Base-by-base conservation (phyloP, 495 filamentous ascomycete species). In the Aspergillus nanangensis region DNA sequence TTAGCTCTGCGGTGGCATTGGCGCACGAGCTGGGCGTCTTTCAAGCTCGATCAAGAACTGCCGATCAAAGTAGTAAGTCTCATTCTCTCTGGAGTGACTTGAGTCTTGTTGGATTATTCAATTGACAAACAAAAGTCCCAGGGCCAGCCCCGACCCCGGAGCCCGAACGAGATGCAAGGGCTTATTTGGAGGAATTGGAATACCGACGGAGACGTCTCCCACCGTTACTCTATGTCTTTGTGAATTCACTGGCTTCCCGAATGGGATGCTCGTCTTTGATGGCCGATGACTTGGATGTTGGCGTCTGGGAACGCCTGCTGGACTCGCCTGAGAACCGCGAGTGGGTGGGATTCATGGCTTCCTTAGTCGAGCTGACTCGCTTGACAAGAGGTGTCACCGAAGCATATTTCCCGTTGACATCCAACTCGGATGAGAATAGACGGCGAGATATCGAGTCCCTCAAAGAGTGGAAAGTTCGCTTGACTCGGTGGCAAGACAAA, bases 1-100 rank as follows among this genome's bases (percentile, higher is more conserved):
- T 72, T 31, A 61, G 64, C 22, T 59, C 57, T 37, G 67, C 65
- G 2, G 35, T 70, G 17, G 61, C 63, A 3, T 57, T 72, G 8
- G 61, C 65, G 3, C 64, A 72, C 40, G 69, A 70, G 47, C 52
- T 70, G 2, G 64, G 62, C 1, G 45, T 64, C 4, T 70, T 72
- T 50, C n/a, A n/a, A n/a, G n/a, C n/a, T n/a, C n/a, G n/a, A n/a
- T n/a, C n/a, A n/a, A n/a, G n/a, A n/a, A n/a, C n/a, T n/a, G n/a
- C n/a, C n/a, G n/a, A n/a, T n/a, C n/a, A n/a, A n/a, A n/a, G n/a
- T n/a, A n/a, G n/a, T n/a, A n/a, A n/a, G n/a, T n/a, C n/a, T n/a
- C n/a, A n/a, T n/a, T n/a, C n/a, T n/a, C n/a, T n/a, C n/a, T n/a
- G n/a, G n/a, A n/a, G n/a, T n/a, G n/a, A n/a, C n/a, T n/a, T n/a